phyloP scores from a whole-genome alignment of 2,329 filamentous ascomycete species.

The Aspergillus costaricaensis region DNA sequence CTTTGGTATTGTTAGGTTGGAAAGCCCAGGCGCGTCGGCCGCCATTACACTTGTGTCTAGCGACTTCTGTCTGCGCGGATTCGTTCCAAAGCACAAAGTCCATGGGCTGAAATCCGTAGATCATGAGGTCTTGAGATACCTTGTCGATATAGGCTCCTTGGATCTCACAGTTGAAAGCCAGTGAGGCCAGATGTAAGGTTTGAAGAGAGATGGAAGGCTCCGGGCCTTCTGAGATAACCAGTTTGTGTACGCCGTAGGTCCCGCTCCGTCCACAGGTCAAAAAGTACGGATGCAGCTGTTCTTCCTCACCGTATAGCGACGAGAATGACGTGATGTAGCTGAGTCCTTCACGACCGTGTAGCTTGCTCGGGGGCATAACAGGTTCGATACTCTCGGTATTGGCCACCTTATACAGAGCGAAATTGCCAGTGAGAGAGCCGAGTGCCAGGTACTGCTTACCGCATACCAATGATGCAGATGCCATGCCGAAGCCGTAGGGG shows the following conservation, averaged over 20 bases:
- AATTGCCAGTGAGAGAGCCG: slow-evolving; percentile 58
- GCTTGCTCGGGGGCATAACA: slow-evolving; percentile 27
- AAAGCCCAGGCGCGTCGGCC: slow-evolving; percentile 77
- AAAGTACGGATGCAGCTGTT: slow-evolving; percentile 45
- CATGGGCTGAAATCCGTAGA: slow-evolving; percentile 80
- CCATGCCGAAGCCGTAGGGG: slow-evolving; percentile 53
- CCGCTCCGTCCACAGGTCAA: slow-evolving; percentile 77
- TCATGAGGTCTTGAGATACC: slow-evolving; percentile 58
- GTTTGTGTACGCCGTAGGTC: slow-evolving; percentile 65
- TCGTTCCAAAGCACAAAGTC: slow-evolving; percentile 82
- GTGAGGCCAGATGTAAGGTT: slow-evolving; percentile 67
- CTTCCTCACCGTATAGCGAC: slow-evolving; percentile 15
- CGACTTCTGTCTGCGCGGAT: slow-evolving; percentile 67
- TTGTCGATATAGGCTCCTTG: slow-evolving; percentile 68
- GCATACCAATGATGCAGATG: slow-evolving; percentile 48
- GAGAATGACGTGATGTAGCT: slow-evolving; percentile 58
- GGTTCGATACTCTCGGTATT: slow-evolving; percentile 23
- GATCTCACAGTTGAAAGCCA: slow-evolving; percentile 74
- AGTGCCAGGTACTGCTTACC: slow-evolving; percentile 46
- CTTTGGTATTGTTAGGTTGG: slow-evolving; percentile 26
- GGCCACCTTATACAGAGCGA: slow-evolving; percentile 50
- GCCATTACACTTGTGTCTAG: slow-evolving; percentile 78
- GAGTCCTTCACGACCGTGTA: slow-evolving; percentile 64
- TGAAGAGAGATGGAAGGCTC: slow-evolving; percentile 40
- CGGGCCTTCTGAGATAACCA: slow-evolving; percentile 20